These are phyloP conservation scores for Cunninghamia lanceolata DNA, from an alignment of 75 land plant genomes.

Conservation along the genomic window DNA sequence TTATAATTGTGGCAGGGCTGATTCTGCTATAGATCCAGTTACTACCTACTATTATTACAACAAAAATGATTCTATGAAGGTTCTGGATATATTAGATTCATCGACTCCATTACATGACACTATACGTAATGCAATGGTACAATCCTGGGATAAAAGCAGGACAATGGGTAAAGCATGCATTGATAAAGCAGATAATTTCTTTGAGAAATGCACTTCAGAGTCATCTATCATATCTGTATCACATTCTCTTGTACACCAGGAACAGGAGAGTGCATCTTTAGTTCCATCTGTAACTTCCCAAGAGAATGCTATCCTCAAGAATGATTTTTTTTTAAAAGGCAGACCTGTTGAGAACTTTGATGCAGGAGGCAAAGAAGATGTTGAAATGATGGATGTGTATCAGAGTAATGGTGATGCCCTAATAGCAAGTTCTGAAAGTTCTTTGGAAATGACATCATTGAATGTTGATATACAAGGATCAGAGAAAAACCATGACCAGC, in stretches of 20 bases:
- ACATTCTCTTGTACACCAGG: conserved; percentile 1
- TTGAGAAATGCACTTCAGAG: conserved; percentile 3
- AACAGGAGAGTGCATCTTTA: not conserved
- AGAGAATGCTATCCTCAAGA: not conserved
- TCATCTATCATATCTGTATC: conserved; percentile 2
- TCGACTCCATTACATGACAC: conserved; percentile 27
- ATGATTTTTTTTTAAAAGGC: not conserved
- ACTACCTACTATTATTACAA: conserved; percentile 48
- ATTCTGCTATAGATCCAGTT: conserved; percentile 27
- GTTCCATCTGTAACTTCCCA: not conserved
- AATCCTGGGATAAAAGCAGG: conserved; percentile 16
- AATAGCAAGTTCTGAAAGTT: conserved; percentile 20
- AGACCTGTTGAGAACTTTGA: not conserved
- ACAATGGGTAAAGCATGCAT: not conserved
- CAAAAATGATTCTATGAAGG: conserved; percentile 49
- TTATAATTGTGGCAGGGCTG: conserved; percentile 52
- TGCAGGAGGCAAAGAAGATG: not conserved
- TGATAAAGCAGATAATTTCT: not conserved
- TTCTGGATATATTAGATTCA: conserved; percentile 52
- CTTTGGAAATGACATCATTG: conserved; percentile 18
- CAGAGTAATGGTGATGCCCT: not conserved
- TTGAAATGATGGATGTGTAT: not conserved
- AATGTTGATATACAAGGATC: not conserved
- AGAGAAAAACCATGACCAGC: conserved; percentile 5
- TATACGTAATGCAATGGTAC: conserved; percentile 38